Percentiles rank a stretch among this genome's conserved stretches.
These are phyloP conservation scores for Pluteus cervinus DNA, from an alignment of 768 basidiomycete species.

Conservation along the genomic window DNA sequence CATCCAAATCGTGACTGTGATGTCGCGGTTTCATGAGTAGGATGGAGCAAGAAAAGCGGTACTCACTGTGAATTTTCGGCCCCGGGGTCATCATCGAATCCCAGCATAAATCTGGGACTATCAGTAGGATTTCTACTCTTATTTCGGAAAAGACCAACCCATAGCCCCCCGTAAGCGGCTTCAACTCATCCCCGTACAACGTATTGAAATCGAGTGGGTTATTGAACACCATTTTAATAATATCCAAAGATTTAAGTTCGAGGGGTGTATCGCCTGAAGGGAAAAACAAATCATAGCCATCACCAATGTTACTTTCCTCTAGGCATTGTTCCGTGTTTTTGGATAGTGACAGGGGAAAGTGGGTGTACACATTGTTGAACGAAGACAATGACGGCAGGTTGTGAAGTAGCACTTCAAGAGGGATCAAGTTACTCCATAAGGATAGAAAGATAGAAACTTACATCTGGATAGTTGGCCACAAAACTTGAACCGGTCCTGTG, in stretches of 20 bases:
- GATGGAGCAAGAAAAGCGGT: too few relatives aligned
- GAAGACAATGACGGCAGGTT: slow-evolving; percentile 15
- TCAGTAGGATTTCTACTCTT: too few relatives aligned
- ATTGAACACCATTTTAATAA: slow-evolving; percentile 14
- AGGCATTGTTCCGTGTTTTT: slow-evolving; percentile 4
- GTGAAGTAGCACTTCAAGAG: slow-evolving; percentile 17
- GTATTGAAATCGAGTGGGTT: slow-evolving; percentile 11
- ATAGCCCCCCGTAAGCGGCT: slow-evolving; percentile 13
- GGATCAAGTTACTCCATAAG: neutral
- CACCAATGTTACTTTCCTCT: too few relatives aligned
- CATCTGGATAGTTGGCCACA: slow-evolving; percentile 15
- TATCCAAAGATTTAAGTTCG: too few relatives aligned
- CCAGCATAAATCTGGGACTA: slow-evolving; percentile 15
- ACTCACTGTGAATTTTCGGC: too few relatives aligned
- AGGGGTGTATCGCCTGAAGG: neutral
- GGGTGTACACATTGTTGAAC: slow-evolving; percentile 16
- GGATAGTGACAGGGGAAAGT: slow-evolving; percentile 16
- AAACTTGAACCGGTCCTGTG: slow-evolving; percentile 13
- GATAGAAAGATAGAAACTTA: slow-evolving; percentile 4
- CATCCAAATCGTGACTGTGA: too few relatives aligned
- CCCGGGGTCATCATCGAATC: slow-evolving; percentile 15
- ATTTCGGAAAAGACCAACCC: slow-evolving; percentile 13
- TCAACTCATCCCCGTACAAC: slow-evolving; percentile 10
- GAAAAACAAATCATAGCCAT: too few relatives aligned
- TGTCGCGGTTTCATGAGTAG: too few relatives aligned